A percentile compares a stretch with the other conserved stretches of the same genome.
Evolutionary conservation across 2,329 filamentous ascomycete genomes (phyloP).

Genomic region (Emergomyces pasteurianus): DNA sequence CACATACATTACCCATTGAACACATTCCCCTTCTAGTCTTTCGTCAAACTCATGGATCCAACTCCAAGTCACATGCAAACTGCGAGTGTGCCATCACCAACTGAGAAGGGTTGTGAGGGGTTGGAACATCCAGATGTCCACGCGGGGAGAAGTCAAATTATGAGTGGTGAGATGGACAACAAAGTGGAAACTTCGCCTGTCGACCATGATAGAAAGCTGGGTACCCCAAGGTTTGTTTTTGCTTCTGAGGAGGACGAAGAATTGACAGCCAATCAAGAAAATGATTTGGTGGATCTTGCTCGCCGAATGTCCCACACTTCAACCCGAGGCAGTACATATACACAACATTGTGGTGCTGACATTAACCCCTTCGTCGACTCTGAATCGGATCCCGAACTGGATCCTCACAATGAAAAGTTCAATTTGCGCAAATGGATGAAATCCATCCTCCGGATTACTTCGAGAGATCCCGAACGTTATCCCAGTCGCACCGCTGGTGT

Average conservation of each 20-base stretch:
- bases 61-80: neutral
- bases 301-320: slow-evolving; percentile 22
- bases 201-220: slow-evolving; percentile 7
- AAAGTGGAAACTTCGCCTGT: neutral
- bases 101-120: neutral
- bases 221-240: slow-evolving; percentile 13
- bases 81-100: neutral
- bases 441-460: slow-evolving; percentile 33
- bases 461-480: slow-evolving; percentile 24
- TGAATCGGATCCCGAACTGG: slow-evolving; percentile 27
- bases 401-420: slow-evolving; percentile 36
- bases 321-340: slow-evolving; percentile 11
- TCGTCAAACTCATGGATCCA: neutral
- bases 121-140: too few species aligned
- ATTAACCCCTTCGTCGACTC: slow-evolving; percentile 27
- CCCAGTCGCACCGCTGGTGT: slow-evolving; percentile 29
- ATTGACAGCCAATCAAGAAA: slow-evolving; percentile 14
- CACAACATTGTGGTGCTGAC: slow-evolving; percentile 7
- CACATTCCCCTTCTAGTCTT: too few species aligned
- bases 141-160: too few species aligned
- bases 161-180: neutral
- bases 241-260: slow-evolving; percentile 8
- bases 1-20: too few species aligned
- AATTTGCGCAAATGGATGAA: slow-evolving; percentile 36
- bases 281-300: slow-evolving; percentile 20